Conservation (phyloP, 345 rosid species). For the Orychophragmus violaceus region DNA sequence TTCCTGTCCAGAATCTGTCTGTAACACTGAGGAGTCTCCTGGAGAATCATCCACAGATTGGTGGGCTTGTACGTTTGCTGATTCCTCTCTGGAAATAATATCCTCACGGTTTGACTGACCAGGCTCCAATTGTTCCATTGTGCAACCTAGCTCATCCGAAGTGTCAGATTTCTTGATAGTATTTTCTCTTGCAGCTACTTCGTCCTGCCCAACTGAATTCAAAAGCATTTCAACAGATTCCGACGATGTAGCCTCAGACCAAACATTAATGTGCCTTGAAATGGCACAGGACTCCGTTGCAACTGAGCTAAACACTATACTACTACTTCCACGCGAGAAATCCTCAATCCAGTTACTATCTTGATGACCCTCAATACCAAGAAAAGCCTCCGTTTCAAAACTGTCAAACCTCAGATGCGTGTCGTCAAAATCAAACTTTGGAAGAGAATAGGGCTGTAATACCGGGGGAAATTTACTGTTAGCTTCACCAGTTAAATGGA, state of each 20-base stretch:
- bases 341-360: not conserved
- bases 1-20: not conserved
- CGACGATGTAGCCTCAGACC: not conserved
- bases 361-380: not conserved
- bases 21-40: not conserved
- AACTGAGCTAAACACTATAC: not conserved
- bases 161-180: not conserved
- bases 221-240: not conserved
- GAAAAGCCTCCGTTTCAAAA: not conserved
- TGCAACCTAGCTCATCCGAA: not conserved
- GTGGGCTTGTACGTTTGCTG: not conserved
- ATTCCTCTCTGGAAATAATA: not conserved
- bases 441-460: not conserved
- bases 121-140: not conserved
- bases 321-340: not conserved
- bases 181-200: not conserved
- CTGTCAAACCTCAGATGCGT: not conserved
- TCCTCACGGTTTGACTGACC: not conserved
- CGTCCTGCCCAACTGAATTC: not conserved
- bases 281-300: not conserved
- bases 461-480: not conserved
- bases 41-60: not conserved
- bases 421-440: not conserved
- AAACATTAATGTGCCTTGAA: not conserved
- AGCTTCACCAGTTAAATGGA: not conserved